These are phyloP conservation scores for Orbilia oligospora DNA, from an alignment of 2,329 filamentous ascomycete species.

Conservation along the genomic window DNA sequence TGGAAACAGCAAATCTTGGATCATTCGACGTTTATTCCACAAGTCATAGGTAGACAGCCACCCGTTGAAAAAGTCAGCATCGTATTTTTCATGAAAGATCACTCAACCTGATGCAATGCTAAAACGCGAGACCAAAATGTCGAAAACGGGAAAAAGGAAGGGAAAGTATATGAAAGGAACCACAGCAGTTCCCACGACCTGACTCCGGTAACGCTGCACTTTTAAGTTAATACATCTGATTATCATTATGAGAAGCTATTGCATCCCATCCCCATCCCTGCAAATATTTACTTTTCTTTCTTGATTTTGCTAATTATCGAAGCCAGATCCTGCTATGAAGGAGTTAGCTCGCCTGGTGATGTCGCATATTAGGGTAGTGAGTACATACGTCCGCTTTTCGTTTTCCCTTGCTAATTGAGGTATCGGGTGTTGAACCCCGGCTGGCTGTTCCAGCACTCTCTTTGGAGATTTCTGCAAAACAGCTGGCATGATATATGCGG, in stretches of 20 bases:
- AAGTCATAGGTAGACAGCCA: not conserved
- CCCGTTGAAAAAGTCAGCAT: not conserved
- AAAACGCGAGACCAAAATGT: conserved; percentile 11
- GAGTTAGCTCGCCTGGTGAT: conserved; percentile 15
- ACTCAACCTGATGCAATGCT: conserved; percentile 29
- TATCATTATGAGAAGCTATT: not conserved
- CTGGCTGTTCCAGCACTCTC: conserved; percentile 67
- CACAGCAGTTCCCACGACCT: not conserved
- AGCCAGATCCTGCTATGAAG: conserved; percentile 47
- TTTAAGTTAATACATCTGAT: not conserved
- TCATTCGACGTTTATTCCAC: conserved; percentile 1
- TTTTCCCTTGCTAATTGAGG: conserved; percentile 51
- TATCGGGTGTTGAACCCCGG: conserved; percentile 57
- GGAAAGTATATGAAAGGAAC: not conserved
- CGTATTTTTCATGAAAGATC: conserved; percentile 13
- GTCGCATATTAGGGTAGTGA: conserved; percentile 26
- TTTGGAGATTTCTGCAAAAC: conserved; percentile 84
- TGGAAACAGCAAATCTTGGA: not conserved
- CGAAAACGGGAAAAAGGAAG: not conserved
- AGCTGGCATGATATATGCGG: conserved; percentile 90
- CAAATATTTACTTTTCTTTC: conserved; percentile 44
- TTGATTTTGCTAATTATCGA: conserved; percentile 57
- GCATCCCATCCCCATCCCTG: not conserved
- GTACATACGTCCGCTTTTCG: conserved; percentile 56
- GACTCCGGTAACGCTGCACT: conserved; percentile 16